Conservation (phyloP, 495 filamentous ascomycete genomes). For the Bathelium albidoporum region DNA sequence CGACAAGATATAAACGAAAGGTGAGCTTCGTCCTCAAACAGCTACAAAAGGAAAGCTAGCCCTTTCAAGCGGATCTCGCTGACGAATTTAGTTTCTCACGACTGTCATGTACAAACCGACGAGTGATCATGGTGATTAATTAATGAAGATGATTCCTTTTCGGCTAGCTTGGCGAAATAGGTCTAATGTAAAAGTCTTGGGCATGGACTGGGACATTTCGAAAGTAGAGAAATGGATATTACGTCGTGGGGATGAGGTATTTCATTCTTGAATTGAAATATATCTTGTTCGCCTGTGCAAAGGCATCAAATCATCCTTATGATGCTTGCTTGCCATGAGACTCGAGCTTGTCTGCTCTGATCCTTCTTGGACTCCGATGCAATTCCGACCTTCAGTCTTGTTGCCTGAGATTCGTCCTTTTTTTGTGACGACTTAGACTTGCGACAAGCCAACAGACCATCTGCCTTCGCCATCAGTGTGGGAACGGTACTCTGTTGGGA, state of each 20-base stretch:
- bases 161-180: too few species aligned
- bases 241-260: neutral
- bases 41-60: slow-evolving; percentile 23
- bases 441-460: too few species aligned
- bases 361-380: neutral
- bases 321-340: neutral
- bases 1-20: slow-evolving; percentile 93
- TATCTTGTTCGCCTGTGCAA: neutral
- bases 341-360: neutral
- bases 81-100: slow-evolving; percentile 67
- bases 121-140: slow-evolving; percentile 16
- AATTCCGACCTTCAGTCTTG: too few species aligned
- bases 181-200: too few species aligned
- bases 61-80: slow-evolving; percentile 11
- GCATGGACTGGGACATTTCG: neutral
- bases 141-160: neutral
- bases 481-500: too few species aligned
- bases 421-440: too few species aligned
- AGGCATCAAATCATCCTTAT: neutral
- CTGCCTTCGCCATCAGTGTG: too few species aligned
- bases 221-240: neutral
- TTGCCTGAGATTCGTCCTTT: too few species aligned
- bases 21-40: slow-evolving; percentile 39
- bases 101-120: slow-evolving; percentile 97
- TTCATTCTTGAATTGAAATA: neutral